Conservation (phyloP, 2,329 filamentous ascomycete genomes). For the Aspergillaceae sp. region DNA sequence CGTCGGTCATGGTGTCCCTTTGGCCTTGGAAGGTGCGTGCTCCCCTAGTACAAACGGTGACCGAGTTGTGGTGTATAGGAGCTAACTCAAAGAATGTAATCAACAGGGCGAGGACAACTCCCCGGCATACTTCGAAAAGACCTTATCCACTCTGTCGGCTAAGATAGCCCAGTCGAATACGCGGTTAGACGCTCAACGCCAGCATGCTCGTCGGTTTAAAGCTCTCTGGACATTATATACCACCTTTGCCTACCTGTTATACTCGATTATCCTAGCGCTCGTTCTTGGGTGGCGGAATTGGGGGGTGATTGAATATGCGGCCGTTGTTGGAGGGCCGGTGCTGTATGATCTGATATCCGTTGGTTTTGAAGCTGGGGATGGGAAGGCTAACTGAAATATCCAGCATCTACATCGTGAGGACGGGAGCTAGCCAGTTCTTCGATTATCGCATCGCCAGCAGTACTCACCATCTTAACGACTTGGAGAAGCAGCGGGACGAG, state of each 20-base stretch:
- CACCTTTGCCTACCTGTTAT: constrained; percentile 81
- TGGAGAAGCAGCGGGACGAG: constrained; percentile 68
- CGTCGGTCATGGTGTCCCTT: constrained; percentile 61
- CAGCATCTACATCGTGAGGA: constrained; percentile 73
- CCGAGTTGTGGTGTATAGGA: not conserved
- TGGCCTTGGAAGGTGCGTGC: constrained; percentile 71
- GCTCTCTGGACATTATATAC: constrained; percentile 87
- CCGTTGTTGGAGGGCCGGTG: constrained; percentile 67
- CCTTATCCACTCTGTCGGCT: constrained; percentile 67
- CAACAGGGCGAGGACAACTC: constrained; percentile 66
- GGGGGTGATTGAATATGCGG: constrained; percentile 67
- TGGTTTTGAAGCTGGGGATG: no score
- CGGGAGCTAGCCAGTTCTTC: constrained; percentile 60
- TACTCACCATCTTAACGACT: constrained; percentile 59
- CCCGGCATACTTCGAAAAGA: constrained; percentile 87
- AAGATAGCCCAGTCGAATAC: constrained; percentile 72
- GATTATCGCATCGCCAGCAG: constrained; percentile 69
- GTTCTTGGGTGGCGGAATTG: constrained; percentile 79
- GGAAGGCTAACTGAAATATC: not conserved
- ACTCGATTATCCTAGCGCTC: constrained; percentile 69
- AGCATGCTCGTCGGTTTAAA: constrained; percentile 66
- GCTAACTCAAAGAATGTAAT: not conserved
- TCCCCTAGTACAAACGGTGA: no score
- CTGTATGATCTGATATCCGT: constrained; percentile 45
- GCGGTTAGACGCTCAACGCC: constrained; percentile 63